phyloP scores from a whole-genome alignment of 768 basidiomycete genomes.

The Boletus sensibilis region DNA sequence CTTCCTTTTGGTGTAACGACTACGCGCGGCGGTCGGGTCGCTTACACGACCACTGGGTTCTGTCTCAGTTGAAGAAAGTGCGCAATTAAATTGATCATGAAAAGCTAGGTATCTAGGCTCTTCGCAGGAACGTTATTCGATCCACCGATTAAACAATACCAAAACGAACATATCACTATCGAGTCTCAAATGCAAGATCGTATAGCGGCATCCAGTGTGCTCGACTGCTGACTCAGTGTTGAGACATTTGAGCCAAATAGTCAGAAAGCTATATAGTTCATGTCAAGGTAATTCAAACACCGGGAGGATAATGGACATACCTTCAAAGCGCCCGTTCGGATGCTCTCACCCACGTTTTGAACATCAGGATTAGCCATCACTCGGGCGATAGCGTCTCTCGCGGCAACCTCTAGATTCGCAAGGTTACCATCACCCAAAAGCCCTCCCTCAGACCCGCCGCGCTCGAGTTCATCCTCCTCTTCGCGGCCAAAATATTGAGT shows the following conservation, averaged over 20 bases:
- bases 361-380: constrained; percentile 86
- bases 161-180: constrained; percentile 5
- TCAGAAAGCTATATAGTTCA: constrained; percentile 49
- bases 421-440: constrained; percentile 48
- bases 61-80: not conserved
- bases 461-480: constrained; percentile 54
- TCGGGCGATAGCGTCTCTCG: constrained; percentile 70
- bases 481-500: constrained; percentile 97
- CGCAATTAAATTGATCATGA: not conserved
- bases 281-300: not conserved
- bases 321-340: constrained; percentile 80
- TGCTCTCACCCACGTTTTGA: constrained; percentile 77
- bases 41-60: too few relatives aligned
- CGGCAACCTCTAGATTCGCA: constrained; percentile 60
- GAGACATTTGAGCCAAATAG: constrained; percentile 69
- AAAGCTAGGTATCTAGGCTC: constrained; percentile 4
- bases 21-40: too few relatives aligned
- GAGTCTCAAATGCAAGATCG: not conserved
- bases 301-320: constrained; percentile 38
- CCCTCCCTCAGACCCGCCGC: constrained; percentile 53
- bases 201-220: not conserved
- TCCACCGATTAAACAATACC: constrained; percentile 17
- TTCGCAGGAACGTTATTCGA: not conserved
- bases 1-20: too few relatives aligned
- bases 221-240: constrained; percentile 29